Evolutionary conservation across 1,139 yeast species (phyloP), one percentile per base, ranked within the genome.

Genomic region (Zygosaccharomyces sapae): DNA sequence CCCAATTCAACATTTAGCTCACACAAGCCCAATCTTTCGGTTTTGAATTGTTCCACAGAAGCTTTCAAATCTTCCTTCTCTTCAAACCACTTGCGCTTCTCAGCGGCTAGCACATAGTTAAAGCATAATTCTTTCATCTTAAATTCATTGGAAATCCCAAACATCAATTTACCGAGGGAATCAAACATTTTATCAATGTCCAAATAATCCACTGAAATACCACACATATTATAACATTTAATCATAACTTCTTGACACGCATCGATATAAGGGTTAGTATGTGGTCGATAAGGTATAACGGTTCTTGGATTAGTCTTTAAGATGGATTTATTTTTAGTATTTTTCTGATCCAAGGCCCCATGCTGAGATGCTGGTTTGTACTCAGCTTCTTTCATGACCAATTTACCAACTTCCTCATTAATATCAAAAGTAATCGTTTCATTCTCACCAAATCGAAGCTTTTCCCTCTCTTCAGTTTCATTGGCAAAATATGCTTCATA

Each of bases 121-220:
- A 24, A 37, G 19, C 40, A 37, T 7, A 37, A 10, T 25, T 37
- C 40, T 30, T 37, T 37, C 20, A 37, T 37, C 19, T 37, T 37
- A 13, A 37, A 37, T 8, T 37, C 40, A 24, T 30, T 37, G 5
- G 40, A 37, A 10, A 37, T 37, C n/a, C 40, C 40, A 37, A 37
- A 37, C 18, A 37, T 37, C 12, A 37, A 19, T 13, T 37, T 37
- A 18, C 27, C 29, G 7, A 37, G 29, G 18, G 40, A 27, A 19
- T 37, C 40, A 25, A 37, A 37, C 40, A 37, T 37, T 12, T 37
- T 30, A 25, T 24, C 29, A 12, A 37, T 24, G 24, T 37, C 40
- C 31, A 37, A 37, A 24, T 37, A 27, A 7, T 37, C 40, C 9
- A 37, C n/a, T 5, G 40, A 13, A 12, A 37, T 37, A 12, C 40